A percentile compares a stretch with the other conserved stretches of the same genome.
Conservation (phyloP, 2,329 filamentous ascomycete species). For the Colletotrichum higginsianum region DNA sequence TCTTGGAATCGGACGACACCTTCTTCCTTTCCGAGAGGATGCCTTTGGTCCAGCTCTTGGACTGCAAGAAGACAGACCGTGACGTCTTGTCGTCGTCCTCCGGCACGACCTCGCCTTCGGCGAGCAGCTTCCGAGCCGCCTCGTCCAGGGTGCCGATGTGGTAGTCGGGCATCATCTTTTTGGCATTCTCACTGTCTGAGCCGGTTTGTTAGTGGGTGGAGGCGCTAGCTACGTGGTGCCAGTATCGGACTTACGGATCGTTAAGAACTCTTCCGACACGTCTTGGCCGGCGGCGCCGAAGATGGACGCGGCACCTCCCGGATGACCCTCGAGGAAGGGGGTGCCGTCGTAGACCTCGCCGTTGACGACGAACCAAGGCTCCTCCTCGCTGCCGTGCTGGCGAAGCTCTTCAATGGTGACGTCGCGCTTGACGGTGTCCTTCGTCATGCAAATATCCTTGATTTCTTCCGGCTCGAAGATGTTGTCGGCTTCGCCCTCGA, state of each 20-base stretch:
- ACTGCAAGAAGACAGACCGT: constrained; percentile 77
- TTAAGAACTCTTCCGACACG: constrained; percentile 89
- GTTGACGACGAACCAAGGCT: constrained; percentile 90
- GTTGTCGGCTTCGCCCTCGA: constrained; percentile 65
- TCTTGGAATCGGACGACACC: constrained; percentile 82
- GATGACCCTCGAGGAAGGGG: constrained; percentile 83
- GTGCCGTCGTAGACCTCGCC: constrained; percentile 93
- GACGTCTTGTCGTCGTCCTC: constrained; percentile 55
- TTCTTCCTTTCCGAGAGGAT: constrained; percentile 77
- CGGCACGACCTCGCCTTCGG: constrained; percentile 61
- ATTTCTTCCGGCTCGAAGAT: constrained; percentile 62
- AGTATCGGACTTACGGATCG: constrained; percentile 81
- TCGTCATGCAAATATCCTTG: constrained; percentile 84
- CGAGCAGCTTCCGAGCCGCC: constrained; percentile 63
- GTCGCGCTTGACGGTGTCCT: constrained; percentile 71
- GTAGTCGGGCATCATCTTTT: constrained; percentile 88
- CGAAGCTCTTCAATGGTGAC: constrained; percentile 82
- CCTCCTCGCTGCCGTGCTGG: constrained; percentile 73
- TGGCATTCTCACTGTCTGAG: constrained; percentile 92
- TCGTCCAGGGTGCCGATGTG: constrained; percentile 85
- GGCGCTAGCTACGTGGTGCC: background rate
- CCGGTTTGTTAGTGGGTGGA: background rate
- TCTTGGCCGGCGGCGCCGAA: constrained; percentile 86
- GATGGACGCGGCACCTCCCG: constrained; percentile 89
- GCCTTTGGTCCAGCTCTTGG: constrained; percentile 81